A percentile compares a stretch with the other conserved stretches of the same genome.
phyloP scores from a whole-genome alignment of 805 yeast genomes.

The Diddensiella santjacobensis region DNA sequence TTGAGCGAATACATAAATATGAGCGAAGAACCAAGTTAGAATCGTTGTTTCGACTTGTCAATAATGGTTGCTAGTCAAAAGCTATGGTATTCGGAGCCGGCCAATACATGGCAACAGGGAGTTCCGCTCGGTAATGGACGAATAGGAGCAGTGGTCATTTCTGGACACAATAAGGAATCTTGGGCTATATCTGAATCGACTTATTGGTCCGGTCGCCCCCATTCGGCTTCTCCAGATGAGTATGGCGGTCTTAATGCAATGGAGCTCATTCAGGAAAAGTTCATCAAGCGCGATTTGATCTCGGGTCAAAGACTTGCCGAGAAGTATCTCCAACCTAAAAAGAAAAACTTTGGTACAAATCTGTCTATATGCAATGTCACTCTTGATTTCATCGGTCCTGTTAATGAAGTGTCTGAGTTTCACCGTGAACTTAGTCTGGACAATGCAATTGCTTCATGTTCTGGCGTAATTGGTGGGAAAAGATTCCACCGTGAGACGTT shows the following conservation, averaged over 20 bases:
- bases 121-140: conserved; percentile 14
- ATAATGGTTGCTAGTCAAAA: neutral
- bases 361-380: conserved; percentile 8
- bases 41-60: too few relatives aligned
- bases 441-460: neutral
- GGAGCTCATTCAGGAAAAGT: neutral
- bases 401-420: neutral
- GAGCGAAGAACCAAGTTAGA: too few relatives aligned
- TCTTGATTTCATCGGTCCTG: neutral
- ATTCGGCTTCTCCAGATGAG: conserved; percentile 4
- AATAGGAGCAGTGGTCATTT: conserved; percentile 12
- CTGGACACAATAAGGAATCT: conserved; percentile 1
- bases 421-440: conserved; percentile 4
- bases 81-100: conserved; percentile 13
- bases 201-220: conserved; percentile 12
- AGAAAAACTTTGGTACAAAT: conserved; percentile 13
- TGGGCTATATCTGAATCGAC: conserved; percentile 10
- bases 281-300: conserved; percentile 2
- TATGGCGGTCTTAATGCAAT: conserved; percentile 9
- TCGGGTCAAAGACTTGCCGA: conserved; percentile 8
- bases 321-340: conserved; percentile 9
- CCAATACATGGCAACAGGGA: conserved; percentile 9
- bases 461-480: neutral
- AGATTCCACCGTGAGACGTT: neutral
- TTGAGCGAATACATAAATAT: too few relatives aligned